Conservation (phyloP, 768 basidiomycete species). For the Lanmaoa pseudosensibilis region DNA sequence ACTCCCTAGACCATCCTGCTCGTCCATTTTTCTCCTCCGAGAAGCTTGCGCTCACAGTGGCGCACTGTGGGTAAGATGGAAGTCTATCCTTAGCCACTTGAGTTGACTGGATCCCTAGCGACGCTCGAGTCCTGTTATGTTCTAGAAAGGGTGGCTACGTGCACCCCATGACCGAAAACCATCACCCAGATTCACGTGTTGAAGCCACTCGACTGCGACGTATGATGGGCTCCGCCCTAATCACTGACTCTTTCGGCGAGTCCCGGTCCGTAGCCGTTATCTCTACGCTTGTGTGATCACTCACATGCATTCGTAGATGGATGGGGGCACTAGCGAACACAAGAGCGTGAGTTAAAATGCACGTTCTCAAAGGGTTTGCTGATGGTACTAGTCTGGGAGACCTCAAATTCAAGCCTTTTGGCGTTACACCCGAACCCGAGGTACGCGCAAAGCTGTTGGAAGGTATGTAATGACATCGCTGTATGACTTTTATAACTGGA, state of each 20-base stretch:
- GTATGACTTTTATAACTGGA: not conserved
- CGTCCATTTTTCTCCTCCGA: constrained; percentile 82
- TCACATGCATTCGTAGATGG: constrained; percentile 55
- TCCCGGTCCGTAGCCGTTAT: constrained; percentile 52
- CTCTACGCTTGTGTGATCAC: not conserved
- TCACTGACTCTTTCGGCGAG: constrained; percentile 95
- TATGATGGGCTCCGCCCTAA: constrained; percentile 86
- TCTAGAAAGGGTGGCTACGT: constrained; percentile 69
- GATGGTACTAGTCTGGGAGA: constrained; percentile 70
- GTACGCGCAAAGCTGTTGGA: constrained; percentile 72
- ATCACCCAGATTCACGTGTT: constrained; percentile 89
- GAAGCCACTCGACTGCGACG: constrained; percentile 83
- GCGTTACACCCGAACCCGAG: constrained; percentile 93
- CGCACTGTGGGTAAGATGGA: constrained; percentile 79
- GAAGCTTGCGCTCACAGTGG: constrained; percentile 77
- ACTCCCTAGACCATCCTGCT: constrained; percentile 79
- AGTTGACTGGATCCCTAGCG: constrained; percentile 46
- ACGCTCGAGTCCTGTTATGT: constrained; percentile 86
- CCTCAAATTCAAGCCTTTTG: constrained; percentile 82
- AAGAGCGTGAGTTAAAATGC: constrained; percentile 56
- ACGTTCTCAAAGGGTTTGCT: not conserved
- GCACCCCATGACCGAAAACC: constrained; percentile 88
- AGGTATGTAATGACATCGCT: constrained; percentile 44
- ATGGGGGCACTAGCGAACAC: constrained; percentile 96
- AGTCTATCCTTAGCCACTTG: not conserved